phyloP scores from a whole-genome alignment of 2,329 filamentous ascomycete genomes.

The Claviceps monticola region DNA sequence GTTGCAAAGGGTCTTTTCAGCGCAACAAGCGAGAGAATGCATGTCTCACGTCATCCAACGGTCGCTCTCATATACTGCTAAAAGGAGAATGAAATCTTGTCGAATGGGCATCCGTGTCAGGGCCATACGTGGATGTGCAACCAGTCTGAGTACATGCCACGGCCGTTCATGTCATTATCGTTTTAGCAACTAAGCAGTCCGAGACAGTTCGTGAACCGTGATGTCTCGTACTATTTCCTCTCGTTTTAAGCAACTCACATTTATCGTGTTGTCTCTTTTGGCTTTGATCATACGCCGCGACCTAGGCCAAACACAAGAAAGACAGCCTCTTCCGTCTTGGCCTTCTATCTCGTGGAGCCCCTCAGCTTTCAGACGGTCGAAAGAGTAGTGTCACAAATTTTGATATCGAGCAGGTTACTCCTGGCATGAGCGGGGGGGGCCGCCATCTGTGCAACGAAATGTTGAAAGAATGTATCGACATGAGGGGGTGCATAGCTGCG shows the following conservation, averaged over 20 bases:
- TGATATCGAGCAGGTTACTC: not conserved
- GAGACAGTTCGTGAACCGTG: not conserved
- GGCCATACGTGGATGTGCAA: not conserved
- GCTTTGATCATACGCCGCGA: not conserved
- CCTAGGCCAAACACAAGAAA: not conserved
- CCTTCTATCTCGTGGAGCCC: not conserved
- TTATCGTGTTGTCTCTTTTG: not conserved
- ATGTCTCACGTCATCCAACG: conserved; percentile 3
- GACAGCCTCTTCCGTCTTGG: not conserved
- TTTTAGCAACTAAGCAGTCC: not conserved
- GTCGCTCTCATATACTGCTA: not conserved
- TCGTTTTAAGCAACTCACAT: not conserved
- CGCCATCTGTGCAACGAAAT: not conserved
- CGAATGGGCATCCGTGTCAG: not conserved
- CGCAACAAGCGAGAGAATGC: not conserved
- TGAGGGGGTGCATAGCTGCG: no score
- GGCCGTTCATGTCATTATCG: not conserved
- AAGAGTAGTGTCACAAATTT: not conserved
- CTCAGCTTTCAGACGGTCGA: not conserved
- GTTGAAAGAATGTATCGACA: no score
- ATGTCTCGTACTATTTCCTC: not conserved
- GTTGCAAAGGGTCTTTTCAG: not conserved
- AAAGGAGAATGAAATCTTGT: not conserved
- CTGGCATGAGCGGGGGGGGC: not conserved
- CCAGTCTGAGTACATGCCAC: not conserved